Base-by-base conservation (phyloP, 2,329 filamentous ascomycete genomes). In the Periglandula ipomoeae region DNA sequence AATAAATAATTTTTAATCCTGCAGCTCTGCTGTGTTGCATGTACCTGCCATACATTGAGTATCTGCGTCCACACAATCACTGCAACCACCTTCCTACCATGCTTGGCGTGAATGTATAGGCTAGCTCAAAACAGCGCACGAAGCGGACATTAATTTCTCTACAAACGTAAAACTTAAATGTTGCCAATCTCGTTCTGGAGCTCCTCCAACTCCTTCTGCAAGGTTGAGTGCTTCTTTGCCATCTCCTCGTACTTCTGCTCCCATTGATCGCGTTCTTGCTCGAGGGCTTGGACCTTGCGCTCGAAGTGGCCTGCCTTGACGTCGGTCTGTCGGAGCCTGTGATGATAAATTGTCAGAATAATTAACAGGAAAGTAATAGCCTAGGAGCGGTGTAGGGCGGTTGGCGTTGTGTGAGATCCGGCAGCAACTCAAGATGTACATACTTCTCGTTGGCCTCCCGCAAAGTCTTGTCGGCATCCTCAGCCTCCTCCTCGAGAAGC, bases 281-380 rank as follows among this genome's bases (percentile, higher is more conserved):
- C 93, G 65, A 96, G 84, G 62, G 93, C 91, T 72, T 96, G 89
- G 60, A 97, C 93, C 79, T 97, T 97, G 74, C 93, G 93, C 78
- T 98, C 93, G 73, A 91, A 97, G 77, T 98, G 91, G 63, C 91
- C 93, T 64, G 91, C 90, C 80, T 97, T 97, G 74, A 97, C 89
- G 69, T 98, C 93, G 74, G 93, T 96, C 76, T 95, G 90, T 70
- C 93, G 90, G 66, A 97, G 88, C 76, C 93, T 98, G 60, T 56
- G 50, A 2, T 50, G 40, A 53, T 39, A 17, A 26, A 47, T 45
- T 49, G 52, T 59, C 53, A 58, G 55, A 42, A 42, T 47, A 32
- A 30, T 8, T 6, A 32, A 10, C 24, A 34, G 26, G 19, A 44
- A 11, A n/a, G 39, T 3, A 32, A 17, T 9, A 32, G n/a, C n/a